phyloP scores from a whole-genome alignment of 2,329 filamentous ascomycete genomes.

The Aspergillus sp. region DNA sequence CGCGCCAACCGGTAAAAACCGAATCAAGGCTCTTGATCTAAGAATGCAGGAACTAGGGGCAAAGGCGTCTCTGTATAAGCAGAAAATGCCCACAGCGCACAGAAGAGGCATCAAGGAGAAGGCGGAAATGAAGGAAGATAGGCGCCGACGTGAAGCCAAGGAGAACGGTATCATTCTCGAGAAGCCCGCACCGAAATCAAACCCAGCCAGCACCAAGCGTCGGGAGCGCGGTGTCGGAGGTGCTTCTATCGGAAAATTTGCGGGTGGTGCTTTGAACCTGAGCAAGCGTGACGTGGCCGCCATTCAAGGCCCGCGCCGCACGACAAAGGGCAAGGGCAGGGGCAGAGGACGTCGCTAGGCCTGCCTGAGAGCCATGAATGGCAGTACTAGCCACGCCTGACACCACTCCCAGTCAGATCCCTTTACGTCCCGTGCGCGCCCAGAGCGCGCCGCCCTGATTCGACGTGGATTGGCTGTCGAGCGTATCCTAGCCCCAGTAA shows the following conservation, averaged over 20 bases:
- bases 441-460: background rate
- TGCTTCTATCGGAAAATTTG: slow-evolving; percentile 78
- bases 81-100: slow-evolving; percentile 85
- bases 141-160: slow-evolving; percentile 73
- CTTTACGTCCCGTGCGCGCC: background rate
- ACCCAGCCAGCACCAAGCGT: slow-evolving; percentile 41
- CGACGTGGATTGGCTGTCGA: background rate
- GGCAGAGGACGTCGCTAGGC: slow-evolving; percentile 30
- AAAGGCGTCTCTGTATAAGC: slow-evolving; percentile 71
- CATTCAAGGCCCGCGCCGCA: slow-evolving; percentile 48
- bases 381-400: background rate
- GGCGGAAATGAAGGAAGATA: slow-evolving; percentile 64
- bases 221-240: slow-evolving; percentile 68
- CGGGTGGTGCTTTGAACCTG: slow-evolving; percentile 74
- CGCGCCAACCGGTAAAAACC: slow-evolving; percentile 67
- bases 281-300: slow-evolving; percentile 74
- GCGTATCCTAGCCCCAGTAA: background rate
- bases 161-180: slow-evolving; percentile 93
- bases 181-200: slow-evolving; percentile 44
- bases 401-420: background rate
- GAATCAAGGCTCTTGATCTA: slow-evolving; percentile 80
- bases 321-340: slow-evolving; percentile 19
- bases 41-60: slow-evolving; percentile 79
- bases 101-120: slow-evolving; percentile 81
- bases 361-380: background rate